Base-by-base conservation (phyloP, 441 rosid genomes). In the Gossypium laxum region DNA sequence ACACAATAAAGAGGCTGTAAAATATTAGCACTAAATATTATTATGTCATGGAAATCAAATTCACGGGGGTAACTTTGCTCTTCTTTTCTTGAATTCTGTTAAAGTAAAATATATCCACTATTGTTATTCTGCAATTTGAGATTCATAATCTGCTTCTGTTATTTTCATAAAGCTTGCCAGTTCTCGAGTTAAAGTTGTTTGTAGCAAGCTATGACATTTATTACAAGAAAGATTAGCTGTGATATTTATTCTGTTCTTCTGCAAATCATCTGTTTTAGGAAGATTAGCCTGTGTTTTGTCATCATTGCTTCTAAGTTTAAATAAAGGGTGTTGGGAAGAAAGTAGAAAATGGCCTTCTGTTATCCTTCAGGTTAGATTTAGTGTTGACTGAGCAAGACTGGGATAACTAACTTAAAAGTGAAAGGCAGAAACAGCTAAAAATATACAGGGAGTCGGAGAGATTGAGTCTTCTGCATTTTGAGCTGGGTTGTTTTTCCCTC, bases 41-140 rank as follows among this genome's bases (percentile, higher is more conserved):
- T 32, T 30, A 5, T 17, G 71, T 68, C 18, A 10, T 17, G 43
- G 56, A 48, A 26, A 26, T 10, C 24, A 52, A 68, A 68, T 52
- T 67, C 12, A 21, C 12, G n/a, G 69, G 56, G 70, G 17, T 45
- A 28, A 32, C 50, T 34, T 69, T 69, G 21, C 61, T 69, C n/a
- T 69, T 38, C 57, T 67, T 21, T 56, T 51, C 14, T 48, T 24
- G 51, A 28, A 14, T 50, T 51, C 71, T 17, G 61, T 70, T 41
- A 15, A 41, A 41, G 24, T 55, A 17, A 50, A 43, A 15, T 72
- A 14, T 12, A 6, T 26, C 58, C 8, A 1, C 41, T 7, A 41
- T n/a, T 58, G 18, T 67, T 59, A 8, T 67, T 61, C 28, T 50
- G 47, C 66, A 26, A 55, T 58, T 50, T 12, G 14, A 14, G 63